Base-by-base conservation (phyloP, 768 basidiomycete genomes). In the Hysterangium stoloniferum region DNA sequence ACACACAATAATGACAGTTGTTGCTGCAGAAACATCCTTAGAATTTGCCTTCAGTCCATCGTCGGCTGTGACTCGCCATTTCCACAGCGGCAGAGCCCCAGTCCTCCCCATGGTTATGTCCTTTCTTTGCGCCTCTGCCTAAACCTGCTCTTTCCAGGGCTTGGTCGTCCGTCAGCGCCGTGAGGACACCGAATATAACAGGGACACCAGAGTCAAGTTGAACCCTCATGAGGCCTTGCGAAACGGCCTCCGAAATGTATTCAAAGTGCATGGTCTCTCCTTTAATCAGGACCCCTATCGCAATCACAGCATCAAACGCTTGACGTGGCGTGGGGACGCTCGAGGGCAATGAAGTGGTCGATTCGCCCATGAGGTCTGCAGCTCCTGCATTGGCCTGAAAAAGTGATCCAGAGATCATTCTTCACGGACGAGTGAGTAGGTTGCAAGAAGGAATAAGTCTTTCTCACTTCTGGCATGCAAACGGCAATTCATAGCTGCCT, bases 221-320 rank as follows among this genome's bases (percentile, higher is more conserved):
- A 19, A 97, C 80, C 60, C 78, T 79, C 96, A 98, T 99, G 56
- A 99, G 73, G 37, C 84, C 93, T 59, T 97, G 87, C 35, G 91
- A 82, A 53, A 97, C 94, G 54, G 82, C 80, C 60, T 97, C 92
- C 66, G 79, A 88, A 66, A 98, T 99, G 75, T 99, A 99, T 66
- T 99, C 96, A 66, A 98, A 99, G 71, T 99, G 96, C 92, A 96
- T 96, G 15, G 96, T 98, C 1, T 81, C 75, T 46, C 96, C 95
- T 65, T 99, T 99, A 74, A 99, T 96, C 64, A 99, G 83, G 32
- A 95, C 92, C 12, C 96, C 96, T 61, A 98, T 90, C 47, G 96
- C 93, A 64, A 99, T 95, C 56, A 96, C 83, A 12, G 93, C 96
- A 64, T 95, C 86, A 59, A 98, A 97, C 0, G 95, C 85, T 48